A percentile compares a stretch with the other conserved stretches of the same genome.
Conservation (phyloP, 495 filamentous ascomycete genomes). For the Coniosporium apollinis region DNA sequence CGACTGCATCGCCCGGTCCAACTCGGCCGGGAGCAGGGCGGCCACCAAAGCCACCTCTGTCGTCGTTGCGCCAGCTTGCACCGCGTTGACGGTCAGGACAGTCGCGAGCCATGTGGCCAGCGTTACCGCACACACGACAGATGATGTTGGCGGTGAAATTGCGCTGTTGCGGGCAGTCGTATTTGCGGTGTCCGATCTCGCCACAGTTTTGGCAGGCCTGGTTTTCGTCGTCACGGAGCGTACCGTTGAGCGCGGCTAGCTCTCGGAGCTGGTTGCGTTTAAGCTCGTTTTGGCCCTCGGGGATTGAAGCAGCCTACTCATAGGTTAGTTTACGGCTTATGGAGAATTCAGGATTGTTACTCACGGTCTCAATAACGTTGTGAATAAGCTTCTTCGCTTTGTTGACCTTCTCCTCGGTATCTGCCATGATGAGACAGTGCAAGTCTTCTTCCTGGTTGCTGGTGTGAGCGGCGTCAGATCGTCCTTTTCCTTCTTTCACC, state of each 20-base stretch:
- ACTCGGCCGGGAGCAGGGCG: constrained; percentile 46
- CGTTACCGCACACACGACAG: constrained; percentile 93
- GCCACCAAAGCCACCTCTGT: constrained; percentile 20
- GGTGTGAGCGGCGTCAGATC: constrained; percentile 93
- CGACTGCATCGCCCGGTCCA: constrained; percentile 66
- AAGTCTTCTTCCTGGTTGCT: constrained; percentile 99
- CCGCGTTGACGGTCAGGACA: constrained; percentile 87
- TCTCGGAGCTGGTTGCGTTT: constrained; percentile 97
- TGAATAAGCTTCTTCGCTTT: constrained; percentile 95
- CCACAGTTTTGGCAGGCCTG: constrained; percentile 99
- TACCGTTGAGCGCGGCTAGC: constrained; percentile 93
- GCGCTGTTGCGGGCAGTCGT: constrained; percentile 92
- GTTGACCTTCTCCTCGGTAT: constrained; percentile 96
- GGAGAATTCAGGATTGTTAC: constrained; percentile 19
- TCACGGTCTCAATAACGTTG: constrained; percentile 92
- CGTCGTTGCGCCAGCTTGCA: constrained; percentile 75
- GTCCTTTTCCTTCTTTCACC: constrained; percentile 98
- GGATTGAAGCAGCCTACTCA: constrained; percentile 81
- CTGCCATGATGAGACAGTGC: constrained; percentile 97
- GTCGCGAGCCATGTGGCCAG: constrained; percentile 83
- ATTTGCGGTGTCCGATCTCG: constrained; percentile 97
- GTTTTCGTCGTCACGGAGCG: constrained; percentile 95
- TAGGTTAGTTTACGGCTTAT: constrained; percentile 12
- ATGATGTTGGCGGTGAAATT: constrained; percentile 99
- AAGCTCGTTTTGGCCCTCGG: constrained; percentile 93